Percentiles rank a stretch among this genome's conserved stretches.
These are phyloP conservation scores for Pythium plurisporium DNA, from an alignment of 352 stramenopile genomes.

Conservation along the genomic window DNA sequence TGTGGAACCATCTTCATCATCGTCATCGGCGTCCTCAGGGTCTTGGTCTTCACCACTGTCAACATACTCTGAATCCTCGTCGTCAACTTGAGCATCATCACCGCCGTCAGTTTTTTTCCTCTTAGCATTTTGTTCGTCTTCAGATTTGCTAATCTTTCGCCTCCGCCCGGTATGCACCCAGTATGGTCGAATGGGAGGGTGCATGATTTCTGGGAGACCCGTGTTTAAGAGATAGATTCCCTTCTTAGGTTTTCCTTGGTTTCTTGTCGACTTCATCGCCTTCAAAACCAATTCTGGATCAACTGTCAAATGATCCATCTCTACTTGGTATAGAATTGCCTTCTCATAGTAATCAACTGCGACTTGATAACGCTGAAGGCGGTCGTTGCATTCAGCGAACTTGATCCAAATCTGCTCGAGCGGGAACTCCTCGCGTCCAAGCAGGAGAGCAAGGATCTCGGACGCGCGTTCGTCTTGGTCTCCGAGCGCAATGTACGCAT, in stretches of 20 bases:
- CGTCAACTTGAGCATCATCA: conserved; percentile 13
- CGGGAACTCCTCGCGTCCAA: conserved; percentile 63
- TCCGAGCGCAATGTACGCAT: conserved; percentile 71
- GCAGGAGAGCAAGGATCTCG: conserved; percentile 60
- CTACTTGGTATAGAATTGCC: conserved; percentile 47
- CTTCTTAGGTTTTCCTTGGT: conserved; percentile 40
- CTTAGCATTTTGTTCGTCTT: conserved; percentile 19
- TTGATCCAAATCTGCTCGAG: conserved; percentile 82
- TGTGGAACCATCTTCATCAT: conserved; percentile 52
- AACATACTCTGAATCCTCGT: conserved; percentile 31
- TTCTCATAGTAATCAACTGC: conserved; percentile 82
- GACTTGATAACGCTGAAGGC: conserved; percentile 52
- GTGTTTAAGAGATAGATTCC: conserved; percentile 53
- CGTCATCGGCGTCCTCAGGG: conserved; percentile 24
- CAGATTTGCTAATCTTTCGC: conserved; percentile 12
- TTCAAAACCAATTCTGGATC: conserved; percentile 65
- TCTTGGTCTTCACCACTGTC: conserved; percentile 29
- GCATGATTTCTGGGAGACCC: conserved; percentile 62
- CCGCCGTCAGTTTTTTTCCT: conserved; percentile 11
- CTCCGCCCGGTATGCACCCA: conserved; percentile 54
- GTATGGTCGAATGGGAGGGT: conserved; percentile 75
- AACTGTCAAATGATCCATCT: conserved; percentile 42
- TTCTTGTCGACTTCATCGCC: conserved; percentile 57
- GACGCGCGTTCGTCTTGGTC: conserved; percentile 63
- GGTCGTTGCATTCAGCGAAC: conserved; percentile 70